Evolutionary conservation across 1,284 basidiomycete species (phyloP).

Genomic region (Fomitopsis pinicola): DNA sequence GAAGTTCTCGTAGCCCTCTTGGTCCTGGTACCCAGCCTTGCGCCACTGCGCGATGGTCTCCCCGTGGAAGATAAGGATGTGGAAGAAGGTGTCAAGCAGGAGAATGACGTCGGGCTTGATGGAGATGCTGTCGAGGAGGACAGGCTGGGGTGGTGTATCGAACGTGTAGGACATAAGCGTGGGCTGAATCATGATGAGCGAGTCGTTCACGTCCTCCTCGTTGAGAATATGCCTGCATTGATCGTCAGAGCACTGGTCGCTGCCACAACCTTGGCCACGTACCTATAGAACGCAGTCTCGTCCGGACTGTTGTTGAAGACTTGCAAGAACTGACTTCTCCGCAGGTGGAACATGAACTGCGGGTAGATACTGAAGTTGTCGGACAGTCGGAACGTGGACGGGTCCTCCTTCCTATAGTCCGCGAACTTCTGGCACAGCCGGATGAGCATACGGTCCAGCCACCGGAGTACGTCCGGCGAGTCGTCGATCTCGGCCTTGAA

Average conservation of each 20-base stretch:
- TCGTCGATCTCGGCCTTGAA: slow-evolving; percentile 99
- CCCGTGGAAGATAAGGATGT: slow-evolving; percentile 99
- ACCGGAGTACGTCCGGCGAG: slow-evolving; percentile 93
- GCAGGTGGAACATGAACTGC: slow-evolving; percentile 99
- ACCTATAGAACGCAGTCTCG: slow-evolving; percentile 98
- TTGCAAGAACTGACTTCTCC: slow-evolving; percentile 97
- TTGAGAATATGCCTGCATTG: slow-evolving; percentile 83
- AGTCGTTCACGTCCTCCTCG: slow-evolving; percentile 99
- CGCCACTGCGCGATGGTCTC: slow-evolving; percentile 97
- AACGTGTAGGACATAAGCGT: slow-evolving; percentile 99
- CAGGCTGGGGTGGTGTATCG: slow-evolving; percentile 87
- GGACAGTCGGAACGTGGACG: slow-evolving; percentile 86
- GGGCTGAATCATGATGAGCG: slow-evolving; percentile 99
- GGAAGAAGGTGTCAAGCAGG: slow-evolving; percentile 99
- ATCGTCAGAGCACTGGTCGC: slow-evolving; percentile 5
- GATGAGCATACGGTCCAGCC: slow-evolving; percentile 99
- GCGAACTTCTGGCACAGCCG: slow-evolving; percentile 99
- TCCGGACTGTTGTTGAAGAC: slow-evolving; percentile 99
- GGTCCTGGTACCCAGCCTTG: slow-evolving; percentile 99
- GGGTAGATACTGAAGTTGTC: slow-evolving; percentile 99
- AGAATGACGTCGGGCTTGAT: slow-evolving; percentile 97
- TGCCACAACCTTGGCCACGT: slow-evolving; percentile 16
- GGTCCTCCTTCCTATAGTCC: slow-evolving; percentile 98
- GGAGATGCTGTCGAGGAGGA: slow-evolving; percentile 94
- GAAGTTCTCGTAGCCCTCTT: slow-evolving; percentile 99